phyloP scores from a whole-genome alignment of 768 basidiomycete genomes.

The Astraeus odoratus region DNA sequence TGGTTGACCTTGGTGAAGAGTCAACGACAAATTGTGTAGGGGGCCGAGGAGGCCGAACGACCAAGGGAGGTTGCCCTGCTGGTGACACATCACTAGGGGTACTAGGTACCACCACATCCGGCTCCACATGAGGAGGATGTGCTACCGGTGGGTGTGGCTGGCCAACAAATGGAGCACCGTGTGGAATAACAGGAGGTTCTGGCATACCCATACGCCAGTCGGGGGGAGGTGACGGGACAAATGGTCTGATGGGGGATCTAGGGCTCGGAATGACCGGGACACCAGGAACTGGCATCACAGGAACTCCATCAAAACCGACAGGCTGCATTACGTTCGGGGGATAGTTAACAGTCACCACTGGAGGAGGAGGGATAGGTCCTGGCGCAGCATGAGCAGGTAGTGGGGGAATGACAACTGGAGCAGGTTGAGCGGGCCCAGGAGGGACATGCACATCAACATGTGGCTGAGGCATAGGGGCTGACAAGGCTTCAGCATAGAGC shows the following conservation, averaged over 20 bases:
- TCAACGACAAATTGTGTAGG: background rate
- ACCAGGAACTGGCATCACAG: constrained; percentile 17
- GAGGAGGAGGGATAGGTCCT: constrained; percentile 10
- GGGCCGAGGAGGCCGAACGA: background rate
- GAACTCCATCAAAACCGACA: constrained; percentile 7
- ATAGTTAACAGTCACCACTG: constrained; percentile 11
- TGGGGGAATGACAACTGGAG: constrained; percentile 19
- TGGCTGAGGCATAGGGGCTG: constrained; percentile 22
- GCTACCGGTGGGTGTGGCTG: constrained; percentile 5
- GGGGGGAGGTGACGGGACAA: constrained; percentile 18
- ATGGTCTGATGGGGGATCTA: constrained; percentile 11
- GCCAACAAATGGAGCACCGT: constrained; percentile 21
- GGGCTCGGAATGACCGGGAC: constrained; percentile 20
- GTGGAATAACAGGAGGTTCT: constrained; percentile 33
- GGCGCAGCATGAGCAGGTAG: constrained; percentile 10
- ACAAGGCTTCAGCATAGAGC: constrained; percentile 1
- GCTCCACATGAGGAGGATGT: constrained; percentile 1
- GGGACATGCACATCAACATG: too few species aligned
- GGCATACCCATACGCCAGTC: constrained; percentile 18
- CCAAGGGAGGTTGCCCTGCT: background rate
- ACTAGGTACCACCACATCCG: constrained; percentile 15
- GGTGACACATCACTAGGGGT: background rate
- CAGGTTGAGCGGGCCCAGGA: background rate
- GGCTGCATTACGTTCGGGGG: constrained; percentile 19
- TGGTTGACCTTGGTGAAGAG: constrained; percentile 1